Percentiles rank a stretch among this genome's conserved stretches.
Evolutionary conservation across 2,329 filamentous ascomycete genomes (phyloP).

Genomic region (Talaromyces sp.): DNA sequence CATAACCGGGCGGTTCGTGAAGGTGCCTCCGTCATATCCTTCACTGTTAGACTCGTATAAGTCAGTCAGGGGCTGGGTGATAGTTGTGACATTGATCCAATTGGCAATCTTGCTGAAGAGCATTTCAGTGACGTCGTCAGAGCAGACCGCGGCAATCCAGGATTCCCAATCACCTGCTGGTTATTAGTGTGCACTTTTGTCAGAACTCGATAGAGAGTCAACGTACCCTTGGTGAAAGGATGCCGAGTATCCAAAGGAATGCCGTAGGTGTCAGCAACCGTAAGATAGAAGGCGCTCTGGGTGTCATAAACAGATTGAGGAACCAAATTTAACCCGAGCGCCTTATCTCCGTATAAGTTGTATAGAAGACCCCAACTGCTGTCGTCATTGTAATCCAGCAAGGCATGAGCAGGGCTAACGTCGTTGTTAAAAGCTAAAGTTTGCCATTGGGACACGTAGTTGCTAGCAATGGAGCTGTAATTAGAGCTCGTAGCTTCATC

Average conservation of each 20-base stretch:
- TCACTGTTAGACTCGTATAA: conserved; percentile 46
- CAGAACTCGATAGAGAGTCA: not conserved
- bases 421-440: conserved; percentile 39
- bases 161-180: conserved; percentile 46
- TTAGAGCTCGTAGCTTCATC: conserved; percentile 39
- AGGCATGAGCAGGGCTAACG: conserved; percentile 41
- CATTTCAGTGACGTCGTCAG: conserved; percentile 37
- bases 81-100: conserved; percentile 47
- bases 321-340: conserved; percentile 44
- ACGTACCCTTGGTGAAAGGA: conserved; percentile 40
- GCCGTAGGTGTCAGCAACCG: conserved; percentile 43
- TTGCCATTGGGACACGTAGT: conserved; percentile 49
- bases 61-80: conserved; percentile 46
- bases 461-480: conserved; percentile 42
- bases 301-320: conserved; percentile 49
- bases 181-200: conserved; percentile 13
- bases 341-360: conserved; percentile 48
- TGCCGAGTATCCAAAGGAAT: conserved; percentile 50
- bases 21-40: conserved; percentile 33
- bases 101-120: conserved; percentile 43
- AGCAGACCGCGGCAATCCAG: conserved; percentile 45
- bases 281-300: conserved; percentile 50
- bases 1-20: conserved; percentile 48
- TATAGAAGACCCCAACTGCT: conserved; percentile 47
- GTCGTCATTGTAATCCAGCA: conserved; percentile 43